Evolutionary conservation across 75 land plant genomes (phyloP).

Genomic region (Larix kaempferi): DNA sequence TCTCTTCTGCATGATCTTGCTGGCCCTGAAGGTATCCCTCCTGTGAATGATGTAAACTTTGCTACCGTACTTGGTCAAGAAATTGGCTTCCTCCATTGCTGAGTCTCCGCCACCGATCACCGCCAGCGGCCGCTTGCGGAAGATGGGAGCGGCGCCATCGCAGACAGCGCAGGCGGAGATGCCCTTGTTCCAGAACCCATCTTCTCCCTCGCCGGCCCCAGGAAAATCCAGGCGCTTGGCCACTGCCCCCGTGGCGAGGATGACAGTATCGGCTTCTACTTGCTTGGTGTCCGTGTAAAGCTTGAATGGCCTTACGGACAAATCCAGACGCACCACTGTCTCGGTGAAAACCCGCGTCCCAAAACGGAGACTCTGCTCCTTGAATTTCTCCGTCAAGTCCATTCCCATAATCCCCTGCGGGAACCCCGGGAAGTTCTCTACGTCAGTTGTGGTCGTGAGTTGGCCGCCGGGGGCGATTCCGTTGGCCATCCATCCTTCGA

Average conservation of each 20-base stretch:
- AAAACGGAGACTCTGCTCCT: conserved; percentile 70
- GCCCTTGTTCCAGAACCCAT: conserved; percentile 67
- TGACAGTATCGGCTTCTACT: conserved; percentile 71
- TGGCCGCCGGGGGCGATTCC: conserved; percentile 96
- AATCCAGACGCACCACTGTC: conserved; percentile 70
- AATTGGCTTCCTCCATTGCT: conserved; percentile 96
- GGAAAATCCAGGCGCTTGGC: conserved; percentile 73
- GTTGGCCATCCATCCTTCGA: conserved; percentile 97
- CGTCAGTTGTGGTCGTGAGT: conserved; percentile 96
- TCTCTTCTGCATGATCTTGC: conserved; percentile 95
- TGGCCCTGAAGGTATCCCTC: conserved; percentile 77
- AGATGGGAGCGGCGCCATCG: conserved; percentile 95
- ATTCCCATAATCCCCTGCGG: conserved; percentile 76
- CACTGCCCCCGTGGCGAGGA: conserved; percentile 93
- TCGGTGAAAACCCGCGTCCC: conserved; percentile 79
- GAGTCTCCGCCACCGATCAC: conserved; percentile 98
- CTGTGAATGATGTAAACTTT: conserved; percentile 83
- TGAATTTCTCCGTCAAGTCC: conserved; percentile 77
- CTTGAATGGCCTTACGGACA: conserved; percentile 58
- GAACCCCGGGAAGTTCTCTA: conserved; percentile 97
- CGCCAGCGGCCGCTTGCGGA: conserved; percentile 78
- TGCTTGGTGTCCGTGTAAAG: conserved; percentile 39
- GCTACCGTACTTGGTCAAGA: conserved; percentile 88
- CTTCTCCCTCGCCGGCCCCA: conserved; percentile 63
- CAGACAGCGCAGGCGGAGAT: conserved; percentile 98